Evolutionary conservation across 1,284 basidiomycete genomes (phyloP).

Genomic region (Amylostereum areolatum): DNA sequence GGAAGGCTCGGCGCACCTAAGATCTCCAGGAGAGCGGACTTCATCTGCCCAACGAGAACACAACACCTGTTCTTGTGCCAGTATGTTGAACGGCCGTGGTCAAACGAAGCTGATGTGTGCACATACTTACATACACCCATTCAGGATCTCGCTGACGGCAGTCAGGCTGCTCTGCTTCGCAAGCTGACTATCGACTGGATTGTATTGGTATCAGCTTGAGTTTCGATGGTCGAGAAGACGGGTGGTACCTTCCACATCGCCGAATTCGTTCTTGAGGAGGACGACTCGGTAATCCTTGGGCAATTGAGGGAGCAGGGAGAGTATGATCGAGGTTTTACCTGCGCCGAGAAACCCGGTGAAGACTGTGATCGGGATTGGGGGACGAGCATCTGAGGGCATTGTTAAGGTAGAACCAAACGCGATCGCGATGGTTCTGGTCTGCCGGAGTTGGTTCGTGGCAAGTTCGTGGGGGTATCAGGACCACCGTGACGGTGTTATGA

Average conservation of each 20-base stretch:
- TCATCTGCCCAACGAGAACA: slow-evolving; percentile 88
- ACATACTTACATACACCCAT: slow-evolving; percentile 77
- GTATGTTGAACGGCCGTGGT: background rate
- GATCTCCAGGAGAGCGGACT: slow-evolving; percentile 82
- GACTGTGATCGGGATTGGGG: slow-evolving; percentile 70
- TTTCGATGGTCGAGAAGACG: background rate
- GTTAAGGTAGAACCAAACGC: too few relatives aligned
- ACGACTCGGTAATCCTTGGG: slow-evolving; percentile 82
- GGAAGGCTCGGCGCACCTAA: slow-evolving; percentile 41
- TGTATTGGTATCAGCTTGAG: background rate
- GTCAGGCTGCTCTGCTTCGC: slow-evolving; percentile 77
- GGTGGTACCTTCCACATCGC: slow-evolving; percentile 68
- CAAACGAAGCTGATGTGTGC: background rate
- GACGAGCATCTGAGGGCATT: slow-evolving; percentile 4
- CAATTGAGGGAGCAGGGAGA: slow-evolving; percentile 74
- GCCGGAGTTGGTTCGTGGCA: too few relatives aligned
- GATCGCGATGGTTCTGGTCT: too few relatives aligned
- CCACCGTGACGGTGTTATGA: too few relatives aligned
- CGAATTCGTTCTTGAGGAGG: slow-evolving; percentile 86
- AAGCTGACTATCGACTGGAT: slow-evolving; percentile 78
- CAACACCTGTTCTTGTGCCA: slow-evolving; percentile 60
- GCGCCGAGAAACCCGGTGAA: slow-evolving; percentile 80
- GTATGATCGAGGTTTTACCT: slow-evolving; percentile 70
- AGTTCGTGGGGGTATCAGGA: too few relatives aligned
- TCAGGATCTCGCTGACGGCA: slow-evolving; percentile 86